phyloP scores from a whole-genome alignment of 352 stramenopile species.

The Phytophthora lateralis region DNA sequence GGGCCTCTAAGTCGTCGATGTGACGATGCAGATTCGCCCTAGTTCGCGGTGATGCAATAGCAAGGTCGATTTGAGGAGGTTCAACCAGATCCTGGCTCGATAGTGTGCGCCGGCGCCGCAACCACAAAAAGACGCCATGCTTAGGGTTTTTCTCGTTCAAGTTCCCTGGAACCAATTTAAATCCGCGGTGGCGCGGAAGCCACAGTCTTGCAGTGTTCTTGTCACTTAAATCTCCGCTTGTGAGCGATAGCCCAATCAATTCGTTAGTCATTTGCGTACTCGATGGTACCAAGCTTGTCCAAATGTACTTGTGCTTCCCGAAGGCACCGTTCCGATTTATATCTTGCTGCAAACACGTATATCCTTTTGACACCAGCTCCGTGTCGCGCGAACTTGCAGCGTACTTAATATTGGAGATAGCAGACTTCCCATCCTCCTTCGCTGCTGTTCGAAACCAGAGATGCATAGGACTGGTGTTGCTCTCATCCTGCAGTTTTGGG shows the following conservation, averaged over 20 bases:
- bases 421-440: constrained; percentile 66
- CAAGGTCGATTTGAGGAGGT: constrained; percentile 35
- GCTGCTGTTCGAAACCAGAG: constrained; percentile 66
- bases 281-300: constrained; percentile 60
- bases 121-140: constrained; percentile 70
- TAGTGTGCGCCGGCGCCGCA: constrained; percentile 45
- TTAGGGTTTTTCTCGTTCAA: constrained; percentile 70
- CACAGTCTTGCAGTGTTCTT: constrained; percentile 68
- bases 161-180: constrained; percentile 73
- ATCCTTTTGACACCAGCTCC: constrained; percentile 76
- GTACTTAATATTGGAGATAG: constrained; percentile 75
- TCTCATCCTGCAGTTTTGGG: constrained; percentile 62
- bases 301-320: constrained; percentile 81
- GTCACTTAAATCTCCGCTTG: constrained; percentile 67
- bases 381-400: constrained; percentile 63
- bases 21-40: constrained; percentile 51
- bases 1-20: constrained; percentile 68
- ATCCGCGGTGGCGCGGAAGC: constrained; percentile 72
- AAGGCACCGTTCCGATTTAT: constrained; percentile 66
- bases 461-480: constrained; percentile 41
- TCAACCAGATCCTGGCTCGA: constrained; percentile 62
- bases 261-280: constrained; percentile 58
- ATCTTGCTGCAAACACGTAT: constrained; percentile 78
- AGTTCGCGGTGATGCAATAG: constrained; percentile 46
- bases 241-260: constrained; percentile 69